Conservation (phyloP, 1,139 yeast genomes). For the Groenewaldozyma sp. region DNA sequence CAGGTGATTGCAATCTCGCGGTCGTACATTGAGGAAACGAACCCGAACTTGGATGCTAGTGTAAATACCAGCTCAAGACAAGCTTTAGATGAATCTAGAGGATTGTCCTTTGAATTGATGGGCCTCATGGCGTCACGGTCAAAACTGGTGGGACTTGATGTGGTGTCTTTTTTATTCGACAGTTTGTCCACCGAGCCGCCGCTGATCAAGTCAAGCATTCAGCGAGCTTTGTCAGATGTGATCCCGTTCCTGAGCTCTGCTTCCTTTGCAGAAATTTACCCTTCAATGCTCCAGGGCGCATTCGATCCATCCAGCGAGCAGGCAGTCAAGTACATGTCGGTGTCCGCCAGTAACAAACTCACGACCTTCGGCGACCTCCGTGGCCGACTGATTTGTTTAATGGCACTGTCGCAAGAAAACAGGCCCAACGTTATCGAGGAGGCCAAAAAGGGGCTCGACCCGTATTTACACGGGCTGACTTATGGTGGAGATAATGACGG, state of each 20-base stretch:
- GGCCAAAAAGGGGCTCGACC: conserved; percentile 73
- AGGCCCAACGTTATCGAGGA: conserved; percentile 73
- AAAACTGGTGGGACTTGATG: neutral
- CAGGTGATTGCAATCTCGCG: conserved; percentile 7
- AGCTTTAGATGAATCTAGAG: neutral
- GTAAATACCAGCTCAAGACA: neutral
- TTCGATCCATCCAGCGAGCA: conserved; percentile 21
- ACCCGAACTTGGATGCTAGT: neutral
- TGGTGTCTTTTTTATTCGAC: conserved; percentile 50
- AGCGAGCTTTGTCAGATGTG: conserved; percentile 59
- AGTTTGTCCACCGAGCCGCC: conserved; percentile 58
- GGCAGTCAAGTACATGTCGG: conserved; percentile 49
- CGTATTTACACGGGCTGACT: conserved; percentile 49
- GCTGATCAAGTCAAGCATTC: conserved; percentile 60
- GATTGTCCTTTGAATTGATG: conserved; percentile 2
- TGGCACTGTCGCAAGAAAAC: conserved; percentile 50
- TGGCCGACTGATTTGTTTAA: conserved; percentile 58
- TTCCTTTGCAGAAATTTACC: conserved; percentile 27
- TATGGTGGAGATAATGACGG: conserved; percentile 14
- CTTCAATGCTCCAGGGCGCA: neutral
- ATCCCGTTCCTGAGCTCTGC: conserved; percentile 38
- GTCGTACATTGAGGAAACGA: neutral
- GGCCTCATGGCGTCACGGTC: neutral
- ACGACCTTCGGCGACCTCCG: conserved; percentile 62
- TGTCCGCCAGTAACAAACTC: conserved; percentile 56